Conservation (phyloP, 371 early-diverging fungal genomes). For the Rhizopus sp. region DNA sequence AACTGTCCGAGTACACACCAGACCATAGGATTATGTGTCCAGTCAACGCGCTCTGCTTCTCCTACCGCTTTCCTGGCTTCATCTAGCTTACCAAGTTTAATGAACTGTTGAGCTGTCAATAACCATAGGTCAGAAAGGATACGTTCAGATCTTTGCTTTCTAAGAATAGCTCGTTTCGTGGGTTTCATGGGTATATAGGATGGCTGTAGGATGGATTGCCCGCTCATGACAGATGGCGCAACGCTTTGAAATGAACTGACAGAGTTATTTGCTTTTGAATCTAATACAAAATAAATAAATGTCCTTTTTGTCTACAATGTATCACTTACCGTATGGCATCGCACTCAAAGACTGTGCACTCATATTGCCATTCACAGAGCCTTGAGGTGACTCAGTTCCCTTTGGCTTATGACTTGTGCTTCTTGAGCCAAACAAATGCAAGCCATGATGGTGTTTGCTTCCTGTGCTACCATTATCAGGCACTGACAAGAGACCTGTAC, state of each 20-base stretch:
- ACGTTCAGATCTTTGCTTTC: constrained; percentile 22
- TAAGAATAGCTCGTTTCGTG: constrained; percentile 24
- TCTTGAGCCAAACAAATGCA: constrained; percentile 31
- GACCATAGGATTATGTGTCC: constrained; percentile 52
- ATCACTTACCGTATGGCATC: constrained; percentile 18
- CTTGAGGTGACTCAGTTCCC: constrained; percentile 2
- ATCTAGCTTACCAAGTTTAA: constrained; percentile 55
- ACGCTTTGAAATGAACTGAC: constrained; percentile 28
- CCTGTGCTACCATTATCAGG: constrained; percentile 11
- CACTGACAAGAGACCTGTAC: constrained; percentile 13
- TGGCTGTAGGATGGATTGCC: constrained; percentile 28
- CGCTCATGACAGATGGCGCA: constrained; percentile 29
- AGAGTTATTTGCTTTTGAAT: constrained; percentile 20
- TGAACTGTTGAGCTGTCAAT: constrained; percentile 61
- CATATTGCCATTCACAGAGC: constrained; percentile 4
- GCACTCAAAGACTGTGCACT: constrained; percentile 16
- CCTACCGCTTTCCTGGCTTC: constrained; percentile 68
- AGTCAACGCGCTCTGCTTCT: constrained; percentile 65
- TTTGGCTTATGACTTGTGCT: constrained; percentile 17
- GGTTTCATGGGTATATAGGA: constrained; percentile 23
- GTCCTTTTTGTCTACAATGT: background rate
- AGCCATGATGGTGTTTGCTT: constrained; percentile 17
- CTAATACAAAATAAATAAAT: constrained; percentile 7
- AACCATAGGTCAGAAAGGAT: constrained; percentile 60
- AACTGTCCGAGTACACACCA: constrained; percentile 65